A percentile compares a stretch with the other conserved stretches of the same genome.
These are phyloP conservation scores for Pseudopyricularia javanii DNA, from an alignment of 2,329 filamentous ascomycete species.

Conservation along the genomic window DNA sequence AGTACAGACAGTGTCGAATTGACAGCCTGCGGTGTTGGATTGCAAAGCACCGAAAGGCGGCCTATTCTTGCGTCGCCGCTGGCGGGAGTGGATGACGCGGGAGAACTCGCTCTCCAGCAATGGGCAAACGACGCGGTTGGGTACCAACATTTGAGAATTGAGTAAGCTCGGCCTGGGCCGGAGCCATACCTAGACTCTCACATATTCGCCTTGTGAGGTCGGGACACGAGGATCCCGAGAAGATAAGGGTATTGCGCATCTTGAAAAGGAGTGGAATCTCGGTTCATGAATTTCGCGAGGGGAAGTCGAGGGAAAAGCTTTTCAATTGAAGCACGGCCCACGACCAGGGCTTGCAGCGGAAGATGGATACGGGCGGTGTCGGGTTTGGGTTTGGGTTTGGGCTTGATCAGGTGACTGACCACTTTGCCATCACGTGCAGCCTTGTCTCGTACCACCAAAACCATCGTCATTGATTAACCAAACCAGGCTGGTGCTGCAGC, in stretches of 20 bases:
- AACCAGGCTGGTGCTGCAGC: too few species aligned
- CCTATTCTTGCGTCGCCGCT: not conserved
- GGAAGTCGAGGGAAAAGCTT: constrained; percentile 4
- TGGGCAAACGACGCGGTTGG: not conserved
- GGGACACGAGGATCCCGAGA: constrained; percentile 56
- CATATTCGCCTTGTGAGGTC: constrained; percentile 54
- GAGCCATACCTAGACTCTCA: constrained; percentile 53
- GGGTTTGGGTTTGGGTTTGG: not conserved
- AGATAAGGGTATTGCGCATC: constrained; percentile 47
- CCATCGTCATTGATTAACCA: not conserved
- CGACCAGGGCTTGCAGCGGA: not conserved
- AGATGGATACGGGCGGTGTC: not conserved
- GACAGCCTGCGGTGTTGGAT: not conserved
- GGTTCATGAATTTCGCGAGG: constrained; percentile 3
- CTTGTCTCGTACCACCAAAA: not conserved
- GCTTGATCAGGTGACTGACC: not conserved
- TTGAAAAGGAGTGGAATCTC: constrained; percentile 1
- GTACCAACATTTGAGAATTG: constrained; percentile 52
- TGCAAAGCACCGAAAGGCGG: not conserved
- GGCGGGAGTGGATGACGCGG: not conserved
- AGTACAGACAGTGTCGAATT: not conserved
- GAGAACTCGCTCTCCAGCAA: not conserved
- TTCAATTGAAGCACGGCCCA: constrained; percentile 1
- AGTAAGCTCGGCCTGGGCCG: constrained; percentile 52
- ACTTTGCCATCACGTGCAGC: not conserved